Evolutionary conservation across 192 early-diverging fungal genomes (phyloP).

Genomic region (Gryganskiella cystojenkinii): DNA sequence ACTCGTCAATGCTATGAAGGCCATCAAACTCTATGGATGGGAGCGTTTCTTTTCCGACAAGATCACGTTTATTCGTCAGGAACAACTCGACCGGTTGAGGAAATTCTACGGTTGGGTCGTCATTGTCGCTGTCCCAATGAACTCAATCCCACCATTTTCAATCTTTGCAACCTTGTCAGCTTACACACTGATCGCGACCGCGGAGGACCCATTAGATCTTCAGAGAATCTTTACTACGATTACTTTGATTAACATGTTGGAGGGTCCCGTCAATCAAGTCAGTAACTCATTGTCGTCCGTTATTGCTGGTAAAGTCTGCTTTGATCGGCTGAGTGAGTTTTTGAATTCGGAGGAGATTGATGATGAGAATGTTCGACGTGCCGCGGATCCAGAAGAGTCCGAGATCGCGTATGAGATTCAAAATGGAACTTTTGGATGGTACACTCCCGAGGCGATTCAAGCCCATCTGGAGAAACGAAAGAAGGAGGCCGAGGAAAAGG

Average conservation of each 20-base stretch:
- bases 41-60: slow-evolving; percentile 57
- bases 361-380: slow-evolving; percentile 59
- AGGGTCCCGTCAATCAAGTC: slow-evolving; percentile 75
- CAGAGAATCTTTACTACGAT: slow-evolving; percentile 79
- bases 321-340: slow-evolving; percentile 73
- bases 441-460: slow-evolving; percentile 38
- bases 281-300: slow-evolving; percentile 71
- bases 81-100: slow-evolving; percentile 48
- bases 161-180: slow-evolving; percentile 51
- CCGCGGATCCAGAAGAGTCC: slow-evolving; percentile 6
- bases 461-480: slow-evolving; percentile 8
- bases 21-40: slow-evolving; percentile 81
- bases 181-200: slow-evolving; percentile 31
- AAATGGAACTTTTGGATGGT: slow-evolving; percentile 45
- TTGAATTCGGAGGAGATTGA: slow-evolving; percentile 81
- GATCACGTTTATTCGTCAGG: slow-evolving; percentile 33
- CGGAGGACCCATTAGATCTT: slow-evolving; percentile 56
- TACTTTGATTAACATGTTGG: slow-evolving; percentile 80
- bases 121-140: background rate
- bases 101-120: slow-evolving; percentile 21
- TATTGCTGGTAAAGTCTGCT: slow-evolving; percentile 74
- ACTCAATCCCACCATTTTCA: slow-evolving; percentile 43
- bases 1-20: slow-evolving; percentile 68
- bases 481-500: slow-evolving; percentile 26
- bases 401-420: slow-evolving; percentile 34